Conservation (phyloP, 169 alveolate genomes). For the Eimeria maxima region DNA sequence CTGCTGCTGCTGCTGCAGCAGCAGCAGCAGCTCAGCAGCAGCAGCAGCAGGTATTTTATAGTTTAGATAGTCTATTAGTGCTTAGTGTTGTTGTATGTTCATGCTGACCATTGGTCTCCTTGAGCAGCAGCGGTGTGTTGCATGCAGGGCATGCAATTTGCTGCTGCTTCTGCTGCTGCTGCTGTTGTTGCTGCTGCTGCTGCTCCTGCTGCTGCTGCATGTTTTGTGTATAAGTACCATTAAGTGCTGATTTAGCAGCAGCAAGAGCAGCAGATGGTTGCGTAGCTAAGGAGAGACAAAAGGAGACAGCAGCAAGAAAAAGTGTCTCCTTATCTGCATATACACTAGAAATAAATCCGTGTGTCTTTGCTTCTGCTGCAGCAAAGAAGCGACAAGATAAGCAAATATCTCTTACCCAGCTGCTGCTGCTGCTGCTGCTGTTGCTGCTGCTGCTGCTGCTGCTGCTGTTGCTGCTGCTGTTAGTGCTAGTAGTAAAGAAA, state of each 20-base stretch:
- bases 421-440: too few species aligned
- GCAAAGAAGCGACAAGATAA: constrained; percentile 87
- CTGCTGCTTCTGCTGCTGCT: too few species aligned
- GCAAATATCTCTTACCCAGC: constrained; percentile 88
- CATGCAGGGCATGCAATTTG: too few species aligned
- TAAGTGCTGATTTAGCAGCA: neutral
- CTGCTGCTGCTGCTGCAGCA: neutral
- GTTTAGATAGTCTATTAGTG: too few species aligned
- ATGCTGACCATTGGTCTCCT: too few species aligned
- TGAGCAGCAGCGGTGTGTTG: too few species aligned
- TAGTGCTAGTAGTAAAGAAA: too few species aligned
- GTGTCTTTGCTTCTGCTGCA: constrained; percentile 87
- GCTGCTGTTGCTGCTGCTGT: too few species aligned
- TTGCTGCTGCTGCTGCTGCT: too few species aligned
- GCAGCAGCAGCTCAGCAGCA: constrained; percentile 3
- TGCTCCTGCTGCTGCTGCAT: neutral
- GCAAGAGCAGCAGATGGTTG: neutral
- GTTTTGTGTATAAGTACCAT: too few species aligned
- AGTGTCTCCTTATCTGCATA: neutral
- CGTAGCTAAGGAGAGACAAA: neutral
- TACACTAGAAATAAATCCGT: constrained; percentile 82
- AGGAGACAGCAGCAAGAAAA: neutral
- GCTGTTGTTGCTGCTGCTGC: too few species aligned
- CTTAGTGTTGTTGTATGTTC: too few species aligned
- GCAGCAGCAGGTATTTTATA: constrained; percentile 20